phyloP scores from a whole-genome alignment of 1,284 basidiomycete genomes.

The Cutaneotrichosporon mucoides region DNA sequence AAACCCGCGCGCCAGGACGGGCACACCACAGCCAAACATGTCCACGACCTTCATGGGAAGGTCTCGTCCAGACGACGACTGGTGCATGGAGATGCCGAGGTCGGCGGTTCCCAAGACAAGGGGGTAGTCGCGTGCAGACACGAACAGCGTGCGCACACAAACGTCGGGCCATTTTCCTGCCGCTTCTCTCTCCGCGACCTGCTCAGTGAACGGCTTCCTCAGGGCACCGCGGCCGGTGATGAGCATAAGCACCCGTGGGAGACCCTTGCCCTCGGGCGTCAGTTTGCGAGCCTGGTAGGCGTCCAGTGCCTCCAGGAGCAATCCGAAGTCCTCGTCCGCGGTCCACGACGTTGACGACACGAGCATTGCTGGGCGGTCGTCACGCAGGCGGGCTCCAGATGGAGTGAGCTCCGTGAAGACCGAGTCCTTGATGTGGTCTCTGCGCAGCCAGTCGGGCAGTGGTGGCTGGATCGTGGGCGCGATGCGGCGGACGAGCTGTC shows the following conservation, averaged over 20 bases:
- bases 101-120: conserved; percentile 82
- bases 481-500: conserved; percentile 60
- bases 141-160: conserved; percentile 77
- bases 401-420: conserved; percentile 29
- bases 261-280: conserved; percentile 19
- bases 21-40: conserved; percentile 95
- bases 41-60: conserved; percentile 99
- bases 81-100: conserved; percentile 85
- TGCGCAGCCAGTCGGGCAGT: conserved; percentile 34
- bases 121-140: conserved; percentile 84
- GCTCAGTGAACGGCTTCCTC: conserved; percentile 65
- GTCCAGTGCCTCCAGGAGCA: conserved; percentile 76
- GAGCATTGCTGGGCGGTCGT: conserved; percentile 75
- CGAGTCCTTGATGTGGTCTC: conserved; percentile 36
- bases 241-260: conserved; percentile 75
- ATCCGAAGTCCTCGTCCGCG: conserved; percentile 88
- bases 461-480: conserved; percentile 30
- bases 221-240: conserved; percentile 92
- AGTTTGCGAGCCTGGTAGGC: conserved; percentile 27
- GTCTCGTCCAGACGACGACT: conserved; percentile 84
- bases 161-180: conserved; percentile 68
- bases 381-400: conserved; percentile 49
- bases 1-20: conserved; percentile 87
- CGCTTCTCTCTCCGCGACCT: conserved; percentile 58
- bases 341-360: conserved; percentile 97